Evolutionary conservation across 768 basidiomycete species (phyloP), one percentile per base, ranked within the genome.

Genomic region (Podaxis sp.): DNA sequence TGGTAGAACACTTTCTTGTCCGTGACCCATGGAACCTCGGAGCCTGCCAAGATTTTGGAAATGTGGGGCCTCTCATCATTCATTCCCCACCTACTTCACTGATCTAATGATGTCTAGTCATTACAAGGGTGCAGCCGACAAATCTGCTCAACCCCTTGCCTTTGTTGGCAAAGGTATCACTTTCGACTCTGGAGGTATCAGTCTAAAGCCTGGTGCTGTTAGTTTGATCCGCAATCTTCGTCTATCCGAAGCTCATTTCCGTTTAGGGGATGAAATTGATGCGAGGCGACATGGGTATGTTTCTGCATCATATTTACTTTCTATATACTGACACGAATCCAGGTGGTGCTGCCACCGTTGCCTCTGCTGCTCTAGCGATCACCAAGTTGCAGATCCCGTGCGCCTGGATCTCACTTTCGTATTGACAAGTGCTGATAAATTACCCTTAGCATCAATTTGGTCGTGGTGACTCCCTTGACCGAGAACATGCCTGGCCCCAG

Each of bases 111-210:
- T 37, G 13, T 26, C n/a, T 56, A 93, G 91, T 60, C 88, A 90
- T 74, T 96, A 96, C 82, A 87, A 88, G 36, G 92, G 92, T n/a
- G 88, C 84, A 1, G 71, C 82, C 2, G 74, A 80, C 60, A 77
- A 80, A 65, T 75, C 81, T 55, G 86, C 78, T 0, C 79, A 79
- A 58, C 92, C 91, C 2, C 78, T 92, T 13, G 88, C 86, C 2
- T 80, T 93, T 64, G 91, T 95, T 38, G 93, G 93, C 37, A 95
- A 95, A 72, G 93, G 93, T 64, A 88, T 95, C 71, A 94, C 93
- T 15, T 96, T 95, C 66, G 93, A 96, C 73, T 86, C 87, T 2
- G 93, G 93, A 80, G 92, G 92, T 67, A 94, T 94, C 73, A 90
- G 88, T 63, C 76, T 96, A 73, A 95, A 95, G 75, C 86, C 90